Evolutionary conservation across 2,329 filamentous ascomycete genomes (phyloP), one percentile per base, ranked within the genome.

Genomic region (Neofusicoccum parvum): DNA sequence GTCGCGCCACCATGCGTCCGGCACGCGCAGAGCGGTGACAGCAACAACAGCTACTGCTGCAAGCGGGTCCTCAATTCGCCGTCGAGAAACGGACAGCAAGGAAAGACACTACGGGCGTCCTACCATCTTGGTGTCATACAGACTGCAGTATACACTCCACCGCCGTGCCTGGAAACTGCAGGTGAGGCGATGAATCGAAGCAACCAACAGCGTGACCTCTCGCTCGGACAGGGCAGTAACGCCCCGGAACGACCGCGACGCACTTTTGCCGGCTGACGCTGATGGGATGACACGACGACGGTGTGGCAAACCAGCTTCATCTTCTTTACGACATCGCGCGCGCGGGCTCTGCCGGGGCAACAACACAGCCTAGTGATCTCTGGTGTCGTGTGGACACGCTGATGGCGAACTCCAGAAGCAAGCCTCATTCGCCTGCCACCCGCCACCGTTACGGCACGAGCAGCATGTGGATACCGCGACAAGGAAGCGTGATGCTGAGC

Each of bases 281-380:
- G 51, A n/a, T n/a, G 15, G 23, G 54, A 59, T 59, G 54, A 59
- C 54, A 32, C 27, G 27, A 46, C 39, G 41, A 59, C 34, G 46
- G 46, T 12, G 50, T 53, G 50, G 50, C 50, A n/a, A 53, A 39
- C 15, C 50, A 39, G 46, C n/a, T 49, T 27, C 46, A 32, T 27
- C n/a, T 17, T 15, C 14, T 15, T 5, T 46, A 9, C 43, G 7
- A 15, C 43, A 17, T 17, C n/a, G 14, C 9, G 9, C 27, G 27
- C 27, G 27, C 27, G 27, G 27, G 27, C 27, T 32, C 27, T 32
- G 5, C 27, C 27, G 6, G 27, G 27, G 27, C 27, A 32, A 32
- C 27, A 5, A 32, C 27, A 46, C 43, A 46, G 15, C 43, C n/a
- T n/a, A 15, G 43, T 49, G 17, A 32, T 49, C 12, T 10, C 10